A percentile compares a stretch with the other conserved stretches of the same genome.
Evolutionary conservation across 495 filamentous ascomycete species (phyloP).

Genomic region (Bacidia rubella): DNA sequence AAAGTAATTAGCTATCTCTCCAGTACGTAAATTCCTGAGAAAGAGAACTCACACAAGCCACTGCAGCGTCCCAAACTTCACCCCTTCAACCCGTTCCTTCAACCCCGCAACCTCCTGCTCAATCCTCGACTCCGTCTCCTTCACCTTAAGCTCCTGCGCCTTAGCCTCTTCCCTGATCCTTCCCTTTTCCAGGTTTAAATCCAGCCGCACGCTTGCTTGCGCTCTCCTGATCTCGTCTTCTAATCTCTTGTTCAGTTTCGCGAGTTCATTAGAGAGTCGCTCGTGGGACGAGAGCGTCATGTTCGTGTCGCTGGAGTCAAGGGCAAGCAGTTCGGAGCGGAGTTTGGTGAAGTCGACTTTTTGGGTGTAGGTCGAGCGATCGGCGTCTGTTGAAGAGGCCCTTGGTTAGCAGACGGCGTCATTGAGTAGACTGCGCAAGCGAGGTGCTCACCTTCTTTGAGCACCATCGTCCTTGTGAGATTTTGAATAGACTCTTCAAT

Average conservation of each 20-base stretch:
- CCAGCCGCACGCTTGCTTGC: slow-evolving; percentile 78
- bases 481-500: slow-evolving; percentile 98
- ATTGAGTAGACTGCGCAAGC: background rate
- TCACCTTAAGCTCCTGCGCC: slow-evolving; percentile 93
- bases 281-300: slow-evolving; percentile 85
- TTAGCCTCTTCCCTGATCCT: slow-evolving; percentile 94
- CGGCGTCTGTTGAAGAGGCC: slow-evolving; percentile 41
- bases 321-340: slow-evolving; percentile 78
- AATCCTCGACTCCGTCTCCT: slow-evolving; percentile 96
- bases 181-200: slow-evolving; percentile 94
- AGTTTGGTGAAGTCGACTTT: slow-evolving; percentile 99
- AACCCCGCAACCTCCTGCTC: slow-evolving; percentile 93
- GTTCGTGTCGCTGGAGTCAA: slow-evolving; percentile 80
- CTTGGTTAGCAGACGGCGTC: too few species aligned
- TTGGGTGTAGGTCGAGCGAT: slow-evolving; percentile 78
- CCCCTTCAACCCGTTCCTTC: slow-evolving; percentile 82
- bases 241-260: slow-evolving; percentile 75
- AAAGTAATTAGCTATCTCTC: slow-evolving; percentile 1
- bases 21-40: background rate
- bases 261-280: slow-evolving; percentile 82
- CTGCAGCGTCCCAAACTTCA: slow-evolving; percentile 95
- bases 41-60: slow-evolving; percentile 64
- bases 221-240: slow-evolving; percentile 90
- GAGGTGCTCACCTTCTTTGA: slow-evolving; percentile 56
- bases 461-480: slow-evolving; percentile 93